Evolutionary conservation across 176 grass and related monocot genomes (phyloP).

Genomic region (Phyllostachys edulis): DNA sequence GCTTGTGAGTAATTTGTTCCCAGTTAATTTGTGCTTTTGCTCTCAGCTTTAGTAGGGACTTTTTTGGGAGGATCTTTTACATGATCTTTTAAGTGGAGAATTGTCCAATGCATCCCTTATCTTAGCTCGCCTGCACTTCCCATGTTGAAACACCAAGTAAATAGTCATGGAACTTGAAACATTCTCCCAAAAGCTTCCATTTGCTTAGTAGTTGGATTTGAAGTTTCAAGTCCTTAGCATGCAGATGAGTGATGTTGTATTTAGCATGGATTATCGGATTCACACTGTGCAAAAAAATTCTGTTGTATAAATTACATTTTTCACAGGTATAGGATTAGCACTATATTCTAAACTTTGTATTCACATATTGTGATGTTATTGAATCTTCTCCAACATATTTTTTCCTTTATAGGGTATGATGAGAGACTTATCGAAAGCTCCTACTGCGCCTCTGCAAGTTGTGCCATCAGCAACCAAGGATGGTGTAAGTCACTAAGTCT

Average conservation of each 20-base stretch:
- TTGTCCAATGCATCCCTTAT: neutral
- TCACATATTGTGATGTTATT: neutral
- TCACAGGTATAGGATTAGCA: neutral
- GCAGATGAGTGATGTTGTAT: neutral
- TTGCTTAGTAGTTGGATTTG: neutral
- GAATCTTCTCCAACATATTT: neutral
- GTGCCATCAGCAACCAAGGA: conserved; percentile 41
- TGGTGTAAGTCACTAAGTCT: conserved; percentile 52
- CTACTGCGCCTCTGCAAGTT: conserved; percentile 40
- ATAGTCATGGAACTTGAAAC: neutral
- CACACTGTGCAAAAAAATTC: neutral
- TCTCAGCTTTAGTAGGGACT: neutral
- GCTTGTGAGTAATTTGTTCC: neutral
- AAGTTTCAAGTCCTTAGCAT: neutral
- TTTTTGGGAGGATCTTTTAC: neutral
- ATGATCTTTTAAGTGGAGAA: neutral
- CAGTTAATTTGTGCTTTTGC: neutral
- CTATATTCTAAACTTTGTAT: neutral
- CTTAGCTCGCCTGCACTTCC: neutral
- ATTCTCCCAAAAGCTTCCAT: neutral
- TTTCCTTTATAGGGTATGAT: conserved; percentile 59
- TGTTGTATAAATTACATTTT: neutral
- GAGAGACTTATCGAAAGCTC: conserved; percentile 73
- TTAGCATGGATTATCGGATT: neutral
- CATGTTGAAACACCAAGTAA: neutral